Conservation (phyloP, 345 rosid genomes). For the Salix koriyanagi region DNA sequence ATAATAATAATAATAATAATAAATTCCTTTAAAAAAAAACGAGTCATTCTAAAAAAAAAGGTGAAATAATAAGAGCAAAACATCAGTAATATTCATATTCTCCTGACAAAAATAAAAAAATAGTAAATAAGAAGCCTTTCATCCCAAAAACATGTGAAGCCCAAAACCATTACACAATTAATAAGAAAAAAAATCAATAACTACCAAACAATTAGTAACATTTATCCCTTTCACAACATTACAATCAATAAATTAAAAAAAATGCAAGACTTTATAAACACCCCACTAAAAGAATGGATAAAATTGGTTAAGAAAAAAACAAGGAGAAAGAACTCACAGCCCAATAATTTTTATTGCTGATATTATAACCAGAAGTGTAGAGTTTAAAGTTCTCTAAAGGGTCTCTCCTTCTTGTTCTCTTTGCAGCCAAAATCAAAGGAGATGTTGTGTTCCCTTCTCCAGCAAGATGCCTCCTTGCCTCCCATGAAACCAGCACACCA, state of each 20-base stretch:
- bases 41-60: no score
- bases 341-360: slow-evolving; percentile 75
- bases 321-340: slow-evolving; percentile 55
- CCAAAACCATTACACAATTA: no score
- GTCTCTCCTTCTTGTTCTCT: slow-evolving; percentile 34
- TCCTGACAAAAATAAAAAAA: no score
- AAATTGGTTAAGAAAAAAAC: neutral
- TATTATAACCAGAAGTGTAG: slow-evolving; percentile 88
- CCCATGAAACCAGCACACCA: slow-evolving; percentile 33
- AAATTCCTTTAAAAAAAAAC: no score
- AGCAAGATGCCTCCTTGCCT: slow-evolving; percentile 54
- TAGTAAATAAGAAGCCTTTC: no score
- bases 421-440: slow-evolving; percentile 13
- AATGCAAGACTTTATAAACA: neutral
- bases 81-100: no score
- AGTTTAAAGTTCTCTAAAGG: slow-evolving; percentile 48
- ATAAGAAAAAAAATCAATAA: no score
- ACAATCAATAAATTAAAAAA: neutral
- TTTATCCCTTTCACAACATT: neutral
- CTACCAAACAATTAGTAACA: no score
- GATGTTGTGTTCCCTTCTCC: slow-evolving; percentile 11
- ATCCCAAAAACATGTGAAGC: no score
- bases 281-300: neutral
- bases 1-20: no score
- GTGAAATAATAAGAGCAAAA: no score